Evolutionary conservation across 331 rosid genomes (phyloP).

Genomic region (Quercus lobata): DNA sequence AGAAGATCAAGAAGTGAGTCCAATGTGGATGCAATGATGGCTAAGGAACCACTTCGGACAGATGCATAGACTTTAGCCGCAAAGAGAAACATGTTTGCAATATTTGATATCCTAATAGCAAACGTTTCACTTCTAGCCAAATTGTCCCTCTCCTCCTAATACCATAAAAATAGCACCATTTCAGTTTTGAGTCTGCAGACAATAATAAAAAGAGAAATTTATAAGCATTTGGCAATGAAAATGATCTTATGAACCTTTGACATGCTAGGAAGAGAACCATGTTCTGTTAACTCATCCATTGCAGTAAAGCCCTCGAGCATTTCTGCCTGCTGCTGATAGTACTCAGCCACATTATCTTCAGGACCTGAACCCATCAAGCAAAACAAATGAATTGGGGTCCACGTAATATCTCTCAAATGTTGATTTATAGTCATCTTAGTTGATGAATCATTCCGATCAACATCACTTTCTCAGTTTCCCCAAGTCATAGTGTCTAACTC

Average conservation of each 20-base stretch:
- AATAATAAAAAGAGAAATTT: background rate
- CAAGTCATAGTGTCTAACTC: background rate
- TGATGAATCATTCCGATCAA: no score
- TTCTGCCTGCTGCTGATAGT: slow-evolving; percentile 95
- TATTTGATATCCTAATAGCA: slow-evolving; percentile 86
- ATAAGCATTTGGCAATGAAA: background rate
- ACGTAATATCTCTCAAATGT: background rate
- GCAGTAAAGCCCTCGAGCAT: slow-evolving; percentile 90
- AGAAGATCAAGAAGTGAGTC: slow-evolving; percentile 97
- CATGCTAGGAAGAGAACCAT: slow-evolving; percentile 85
- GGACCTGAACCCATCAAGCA: slow-evolving; percentile 48
- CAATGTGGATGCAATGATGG: slow-evolving; percentile 95
- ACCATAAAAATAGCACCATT: slow-evolving; percentile 1
- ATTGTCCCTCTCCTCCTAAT: slow-evolving; percentile 87
- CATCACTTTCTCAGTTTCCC: no score
- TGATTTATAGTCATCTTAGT: background rate
- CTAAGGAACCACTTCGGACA: slow-evolving; percentile 81
- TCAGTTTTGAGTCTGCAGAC: background rate
- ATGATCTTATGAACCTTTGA: slow-evolving; percentile 58
- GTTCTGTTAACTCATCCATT: slow-evolving; percentile 87
- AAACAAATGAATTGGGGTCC: background rate
- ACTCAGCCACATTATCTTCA: slow-evolving; percentile 86
- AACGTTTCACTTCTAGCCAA: slow-evolving; percentile 84
- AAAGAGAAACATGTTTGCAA: slow-evolving; percentile 92
- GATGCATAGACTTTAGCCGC: slow-evolving; percentile 91